phyloP scores from a whole-genome alignment of 331 rosid genomes.

The Dryas integrifolia region DNA sequence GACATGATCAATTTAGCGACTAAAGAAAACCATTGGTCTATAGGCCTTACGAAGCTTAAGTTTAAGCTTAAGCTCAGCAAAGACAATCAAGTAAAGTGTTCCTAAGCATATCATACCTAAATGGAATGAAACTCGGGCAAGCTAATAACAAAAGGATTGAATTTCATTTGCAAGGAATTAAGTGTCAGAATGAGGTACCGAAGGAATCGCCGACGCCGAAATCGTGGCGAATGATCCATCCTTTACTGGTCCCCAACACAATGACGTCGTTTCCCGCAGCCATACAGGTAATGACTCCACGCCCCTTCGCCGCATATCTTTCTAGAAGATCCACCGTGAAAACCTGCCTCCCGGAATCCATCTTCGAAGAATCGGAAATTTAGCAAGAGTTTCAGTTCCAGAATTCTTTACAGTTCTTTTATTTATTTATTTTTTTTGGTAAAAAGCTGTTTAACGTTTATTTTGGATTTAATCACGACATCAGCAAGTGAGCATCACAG shows the following conservation, averaged over 20 bases:
- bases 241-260: constrained; percentile 86
- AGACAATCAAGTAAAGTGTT: neutral
- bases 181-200: constrained; percentile 37
- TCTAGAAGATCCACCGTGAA: constrained; percentile 92
- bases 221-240: constrained; percentile 95
- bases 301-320: constrained; percentile 88
- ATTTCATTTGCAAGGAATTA: constrained; percentile 4
- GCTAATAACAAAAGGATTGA: neutral
- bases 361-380: constrained; percentile 20
- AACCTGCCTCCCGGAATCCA: constrained; percentile 84
- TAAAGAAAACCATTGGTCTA: neutral
- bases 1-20: neutral
- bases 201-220: constrained; percentile 81
- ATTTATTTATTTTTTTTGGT: no score
- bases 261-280: constrained; percentile 95
- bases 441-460: no score
- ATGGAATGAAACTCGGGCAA: neutral
- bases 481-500: no score
- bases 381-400: no score
- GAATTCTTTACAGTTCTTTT: no score
- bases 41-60: neutral
- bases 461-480: no score
- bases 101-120: neutral
- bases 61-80: neutral
- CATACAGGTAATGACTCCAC: constrained; percentile 80